Percentiles rank a stretch among this genome's conserved stretches.
Conservation (phyloP, 305 asterid genomes). For the Fraxinus baroniana region DNA sequence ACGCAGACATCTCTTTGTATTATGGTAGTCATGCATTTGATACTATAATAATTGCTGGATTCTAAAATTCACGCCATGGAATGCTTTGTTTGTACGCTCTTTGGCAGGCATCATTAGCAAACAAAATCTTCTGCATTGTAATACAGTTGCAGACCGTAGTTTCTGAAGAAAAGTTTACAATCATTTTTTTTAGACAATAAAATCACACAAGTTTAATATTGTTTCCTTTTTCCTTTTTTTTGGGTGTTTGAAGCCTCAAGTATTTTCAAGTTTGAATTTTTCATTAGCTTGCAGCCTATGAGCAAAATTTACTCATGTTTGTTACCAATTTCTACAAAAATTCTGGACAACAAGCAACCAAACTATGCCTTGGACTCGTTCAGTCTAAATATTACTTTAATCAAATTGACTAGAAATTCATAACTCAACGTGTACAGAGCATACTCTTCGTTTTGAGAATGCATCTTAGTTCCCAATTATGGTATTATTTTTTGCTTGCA, state of each 20-base stretch:
- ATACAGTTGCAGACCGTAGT: neutral
- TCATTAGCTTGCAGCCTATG: neutral
- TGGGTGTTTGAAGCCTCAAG: neutral
- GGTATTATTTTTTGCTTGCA: neutral
- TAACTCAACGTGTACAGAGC: neutral
- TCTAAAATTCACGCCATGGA: conserved; percentile 30
- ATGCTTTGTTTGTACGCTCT: neutral
- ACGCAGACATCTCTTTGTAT: neutral
- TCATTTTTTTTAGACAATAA: neutral
- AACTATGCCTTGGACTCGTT: neutral
- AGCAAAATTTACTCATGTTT: neutral
- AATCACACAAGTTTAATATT: neutral
- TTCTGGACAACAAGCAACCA: neutral
- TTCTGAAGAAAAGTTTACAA: neutral
- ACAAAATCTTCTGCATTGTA: neutral
- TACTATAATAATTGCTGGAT: neutral
- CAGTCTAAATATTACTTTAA: neutral
- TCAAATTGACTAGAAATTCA: neutral
- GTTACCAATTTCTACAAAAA: neutral
- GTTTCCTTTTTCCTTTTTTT: neutral
- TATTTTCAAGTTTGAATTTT: neutral
- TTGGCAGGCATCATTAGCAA: neutral
- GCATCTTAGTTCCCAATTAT: neutral
- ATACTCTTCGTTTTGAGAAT: neutral
- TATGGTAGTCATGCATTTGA: neutral